Percentiles rank a stretch among this genome's conserved stretches.
Conservation (phyloP, 345 rosid genomes). For the Murraya koenigii region DNA sequence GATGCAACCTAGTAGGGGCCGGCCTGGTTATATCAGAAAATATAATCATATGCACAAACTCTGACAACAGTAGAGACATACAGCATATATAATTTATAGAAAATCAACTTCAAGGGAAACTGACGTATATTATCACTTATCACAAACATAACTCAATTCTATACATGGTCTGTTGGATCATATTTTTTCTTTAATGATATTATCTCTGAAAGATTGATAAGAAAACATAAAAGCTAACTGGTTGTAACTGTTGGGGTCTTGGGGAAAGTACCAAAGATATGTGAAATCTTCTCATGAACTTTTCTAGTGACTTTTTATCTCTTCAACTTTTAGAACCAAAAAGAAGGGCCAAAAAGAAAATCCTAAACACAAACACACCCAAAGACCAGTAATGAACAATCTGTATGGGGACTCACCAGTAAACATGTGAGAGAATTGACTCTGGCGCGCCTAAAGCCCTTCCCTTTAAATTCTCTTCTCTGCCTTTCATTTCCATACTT, state of each 20-base stretch:
- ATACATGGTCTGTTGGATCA: neutral
- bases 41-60: conserved; percentile 23
- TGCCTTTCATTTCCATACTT: conserved; percentile 37
- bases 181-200: conserved; percentile 11
- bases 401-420: conserved; percentile 27
- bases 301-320: conserved; percentile 34
- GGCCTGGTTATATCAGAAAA: conserved; percentile 27
- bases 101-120: conserved; percentile 4
- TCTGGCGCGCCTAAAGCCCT: conserved; percentile 47
- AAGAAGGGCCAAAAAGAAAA: conserved; percentile 26
- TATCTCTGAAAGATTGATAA: conserved; percentile 10
- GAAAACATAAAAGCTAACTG: conserved; percentile 4
- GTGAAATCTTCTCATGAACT: conserved; percentile 11
- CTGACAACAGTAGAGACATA: conserved; percentile 21
- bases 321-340: conserved; percentile 15
- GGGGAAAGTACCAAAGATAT: conserved; percentile 8
- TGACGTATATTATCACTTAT: conserved; percentile 18
- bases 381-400: conserved; percentile 24
- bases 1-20: conserved; percentile 56
- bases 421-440: conserved; percentile 27
- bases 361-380: neutral
- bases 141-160: conserved; percentile 2
- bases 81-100: neutral
- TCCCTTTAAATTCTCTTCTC: conserved; percentile 68
- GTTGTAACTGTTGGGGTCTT: conserved; percentile 11